Base-by-base conservation (phyloP, 257 asterid species). In the Lantana camara region DNA sequence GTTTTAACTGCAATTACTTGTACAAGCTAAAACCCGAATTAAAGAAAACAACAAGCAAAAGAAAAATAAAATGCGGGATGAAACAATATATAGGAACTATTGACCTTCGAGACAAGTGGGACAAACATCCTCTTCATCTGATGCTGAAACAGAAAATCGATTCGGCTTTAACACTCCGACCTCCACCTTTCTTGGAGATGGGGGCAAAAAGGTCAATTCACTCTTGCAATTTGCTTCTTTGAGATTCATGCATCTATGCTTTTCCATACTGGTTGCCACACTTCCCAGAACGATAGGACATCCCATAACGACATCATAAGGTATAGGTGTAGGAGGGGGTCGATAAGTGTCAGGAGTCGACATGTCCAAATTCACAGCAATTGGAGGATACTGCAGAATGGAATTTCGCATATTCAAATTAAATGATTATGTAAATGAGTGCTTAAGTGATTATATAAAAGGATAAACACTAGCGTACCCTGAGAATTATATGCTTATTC, bases 21-120 rank as follows among this genome's bases (percentile, higher is more conserved):
- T n/a, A n/a, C n/a, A n/a, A n/a, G n/a, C n/a, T n/a, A n/a, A n/a
- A n/a, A n/a, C n/a, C n/a, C n/a, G n/a, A n/a, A n/a, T n/a, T n/a
- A n/a, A n/a, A n/a, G n/a, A n/a, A n/a, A n/a, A n/a, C n/a, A 72
- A 12, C n/a, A 3, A 10, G 77, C 17, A 42, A 4, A 49, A 46
- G 34, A 15, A 35, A 41, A 29, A n/a, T 37, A 37, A 24, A 42
- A 16, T 52, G 34, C n/a, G n/a, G n/a, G n/a, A n/a, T n/a, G n/a
- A n/a, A n/a, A n/a, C n/a, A n/a, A n/a, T n/a, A 48, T 13, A 60
- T 17, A 22, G 15, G 42, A 16, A 23, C 27, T 23, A 55, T 53
- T 74, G 24, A 89, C 96, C 96, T 82, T 89, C 96, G 35, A 89
- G 96, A 63, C 96, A 89, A 38, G 95, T 86, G 45, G 96, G 90